These are phyloP conservation scores for Dioszegia hungarica DNA, from an alignment of 768 basidiomycete genomes.

Conservation along the genomic window DNA sequence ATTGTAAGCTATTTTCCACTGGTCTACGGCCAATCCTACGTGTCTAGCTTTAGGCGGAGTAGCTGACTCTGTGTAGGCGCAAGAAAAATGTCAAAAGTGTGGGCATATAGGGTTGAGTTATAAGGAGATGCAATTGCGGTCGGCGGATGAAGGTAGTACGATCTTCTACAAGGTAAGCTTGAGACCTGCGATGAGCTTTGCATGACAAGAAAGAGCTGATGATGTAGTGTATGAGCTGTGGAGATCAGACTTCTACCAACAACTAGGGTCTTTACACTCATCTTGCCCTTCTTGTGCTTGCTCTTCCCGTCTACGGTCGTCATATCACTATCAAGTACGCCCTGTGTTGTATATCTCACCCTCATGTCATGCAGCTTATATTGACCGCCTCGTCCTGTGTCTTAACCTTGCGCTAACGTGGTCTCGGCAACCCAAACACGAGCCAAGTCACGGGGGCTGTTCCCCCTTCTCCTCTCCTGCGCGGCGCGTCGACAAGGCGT, in stretches of 20 bases:
- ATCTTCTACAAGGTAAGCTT: constrained; percentile 82
- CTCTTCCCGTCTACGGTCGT: too few species aligned
- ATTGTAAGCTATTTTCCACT: constrained; percentile 52
- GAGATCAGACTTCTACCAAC: constrained; percentile 46
- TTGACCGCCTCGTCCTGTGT: too few species aligned
- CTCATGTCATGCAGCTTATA: neutral
- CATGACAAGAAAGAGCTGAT: too few species aligned
- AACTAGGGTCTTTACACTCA: constrained; percentile 37
- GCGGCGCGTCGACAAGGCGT: too few species aligned
- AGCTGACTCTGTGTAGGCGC: constrained; percentile 56
- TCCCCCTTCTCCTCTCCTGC: too few species aligned
- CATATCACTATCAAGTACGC: too few species aligned
- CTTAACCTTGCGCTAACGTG: too few species aligned
- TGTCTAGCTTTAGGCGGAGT: neutral
- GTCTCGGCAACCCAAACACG: too few species aligned
- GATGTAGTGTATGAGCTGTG: constrained; percentile 44
- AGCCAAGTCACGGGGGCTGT: too few species aligned
- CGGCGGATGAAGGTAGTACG: constrained; percentile 91
- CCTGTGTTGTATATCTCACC: too few species aligned
- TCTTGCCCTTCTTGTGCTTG: too few species aligned
- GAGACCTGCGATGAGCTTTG: neutral
- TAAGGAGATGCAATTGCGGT: constrained; percentile 83
- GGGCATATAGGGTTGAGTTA: constrained; percentile 80
- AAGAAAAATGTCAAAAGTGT: constrained; percentile 84
- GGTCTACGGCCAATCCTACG: too few species aligned